Conservation (phyloP, 1,139 yeast species). For the Suhomyces atakaporum region DNA sequence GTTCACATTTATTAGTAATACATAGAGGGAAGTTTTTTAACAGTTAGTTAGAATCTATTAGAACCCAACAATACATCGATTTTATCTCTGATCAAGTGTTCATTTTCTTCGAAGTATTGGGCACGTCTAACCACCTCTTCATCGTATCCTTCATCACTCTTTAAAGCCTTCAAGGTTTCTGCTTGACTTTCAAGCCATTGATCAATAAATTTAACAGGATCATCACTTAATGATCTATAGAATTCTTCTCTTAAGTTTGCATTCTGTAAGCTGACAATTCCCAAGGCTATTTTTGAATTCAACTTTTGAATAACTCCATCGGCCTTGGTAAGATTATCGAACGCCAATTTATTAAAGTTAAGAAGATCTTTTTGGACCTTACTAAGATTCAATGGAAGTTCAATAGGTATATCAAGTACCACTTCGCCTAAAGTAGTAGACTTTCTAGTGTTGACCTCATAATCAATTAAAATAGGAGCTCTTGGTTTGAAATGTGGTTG, state of each 20-base stretch:
- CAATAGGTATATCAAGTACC: constrained; percentile 73
- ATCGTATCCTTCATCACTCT: constrained; percentile 86
- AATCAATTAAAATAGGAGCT: constrained; percentile 75
- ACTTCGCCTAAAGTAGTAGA: constrained; percentile 81
- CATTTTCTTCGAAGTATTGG: constrained; percentile 75
- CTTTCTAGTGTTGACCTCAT: constrained; percentile 71
- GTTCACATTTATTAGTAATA: constrained; percentile 9
- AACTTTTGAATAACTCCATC: constrained; percentile 57
- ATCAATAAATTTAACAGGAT: constrained; percentile 76
- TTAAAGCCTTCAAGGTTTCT: constrained; percentile 70
- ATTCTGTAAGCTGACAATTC: constrained; percentile 66
- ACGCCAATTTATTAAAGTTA: constrained; percentile 41
- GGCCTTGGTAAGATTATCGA: constrained; percentile 39
- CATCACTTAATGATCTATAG: constrained; percentile 68
- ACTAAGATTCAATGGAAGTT: constrained; percentile 50
- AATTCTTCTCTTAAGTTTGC: constrained; percentile 54
- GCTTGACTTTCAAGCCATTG: constrained; percentile 76
- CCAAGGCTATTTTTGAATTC: constrained; percentile 61
- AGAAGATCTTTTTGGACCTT: constrained; percentile 40
- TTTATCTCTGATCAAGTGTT: constrained; percentile 65
- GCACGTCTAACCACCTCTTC: constrained; percentile 89
- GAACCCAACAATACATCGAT: constrained; percentile 66
- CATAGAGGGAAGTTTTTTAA: constrained; percentile 10
- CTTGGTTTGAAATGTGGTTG: constrained; percentile 65
- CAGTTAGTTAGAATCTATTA: constrained; percentile 24